Base-by-base conservation (phyloP, 2,329 filamentous ascomycete genomes). In the Blumeriella jaapii region DNA sequence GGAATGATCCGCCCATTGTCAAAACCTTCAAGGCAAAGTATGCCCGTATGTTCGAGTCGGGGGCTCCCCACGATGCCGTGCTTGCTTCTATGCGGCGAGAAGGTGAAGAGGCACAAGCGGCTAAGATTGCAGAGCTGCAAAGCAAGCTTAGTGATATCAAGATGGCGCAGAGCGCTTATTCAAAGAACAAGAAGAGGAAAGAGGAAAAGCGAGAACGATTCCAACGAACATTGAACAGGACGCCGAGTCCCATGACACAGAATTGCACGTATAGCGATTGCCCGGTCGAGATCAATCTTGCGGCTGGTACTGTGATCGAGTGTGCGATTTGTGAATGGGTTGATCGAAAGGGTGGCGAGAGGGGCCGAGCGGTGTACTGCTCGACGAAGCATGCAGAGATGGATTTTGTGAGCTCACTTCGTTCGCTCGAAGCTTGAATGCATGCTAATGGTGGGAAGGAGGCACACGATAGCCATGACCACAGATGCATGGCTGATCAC, bases 241-340 rank as follows among this genome's bases (percentile, higher is more conserved):
- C 46, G 22, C 29, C 30, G 26, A 37, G 20, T 36, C 36, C 41
- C 4, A 40, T 28, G 13, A 39, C 40, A 14, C 44, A 40, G 15
- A 27, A 29, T 12, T 55, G 52, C 32, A 35, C 38, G 19, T 35
- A 49, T 9, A 37, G 43, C 8, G 38, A 38, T 0, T 55, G 52
- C 40, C 37, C 37, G 3, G 32, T 34, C 6, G 44, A 50, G n/a
- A 31, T 53, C 1, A 44, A 53, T 34, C 14, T 54, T 8, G 24
- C 24, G 6, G 30, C 20, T 8, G 45, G 46, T 5, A 47, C 48
- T 12, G 42, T 39, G 4, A 35, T 50, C 12, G 45, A 54, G 24
- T 55, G 52, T 44, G 46, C 44, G 5, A 28, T 55, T 14, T 55
- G 52, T 22, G 49, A 51, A 8, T 55, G 52, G 52, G 26, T 55